Evolutionary conservation across 2,329 filamentous ascomycete genomes (phyloP).

Genomic region (Fusarium concolor): DNA sequence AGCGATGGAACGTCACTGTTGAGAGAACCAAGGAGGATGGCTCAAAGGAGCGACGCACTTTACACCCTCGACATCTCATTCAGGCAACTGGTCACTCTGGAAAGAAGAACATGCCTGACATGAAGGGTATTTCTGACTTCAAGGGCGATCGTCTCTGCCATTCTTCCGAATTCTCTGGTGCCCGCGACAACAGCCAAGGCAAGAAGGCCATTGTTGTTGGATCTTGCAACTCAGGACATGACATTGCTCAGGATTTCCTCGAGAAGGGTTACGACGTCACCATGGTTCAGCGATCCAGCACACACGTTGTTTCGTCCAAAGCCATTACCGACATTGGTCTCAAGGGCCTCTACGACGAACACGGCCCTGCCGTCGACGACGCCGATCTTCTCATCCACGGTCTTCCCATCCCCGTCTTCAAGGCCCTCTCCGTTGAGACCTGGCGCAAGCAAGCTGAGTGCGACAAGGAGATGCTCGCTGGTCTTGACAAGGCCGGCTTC

Average conservation of each 20-base stretch:
- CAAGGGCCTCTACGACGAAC: conserved; percentile 62
- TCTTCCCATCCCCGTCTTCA: conserved; percentile 69
- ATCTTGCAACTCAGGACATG: conserved; percentile 75
- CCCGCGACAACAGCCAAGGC: conserved; percentile 57
- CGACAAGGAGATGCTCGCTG: conserved; percentile 55
- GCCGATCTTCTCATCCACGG: conserved; percentile 71
- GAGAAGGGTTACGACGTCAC: conserved; percentile 76
- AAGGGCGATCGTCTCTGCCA: conserved; percentile 70
- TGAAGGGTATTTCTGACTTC: conserved; percentile 69
- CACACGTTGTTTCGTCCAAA: conserved; percentile 70
- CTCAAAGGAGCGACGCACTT: conserved; percentile 61
- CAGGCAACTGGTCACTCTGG: conserved; percentile 77
- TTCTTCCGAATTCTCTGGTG: conserved; percentile 69
- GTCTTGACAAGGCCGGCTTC: conserved; percentile 69
- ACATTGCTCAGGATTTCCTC: conserved; percentile 75
- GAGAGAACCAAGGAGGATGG: conserved; percentile 62
- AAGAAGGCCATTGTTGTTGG: conserved; percentile 75
- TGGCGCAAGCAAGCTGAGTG: conserved; percentile 49
- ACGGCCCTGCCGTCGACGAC: conserved; percentile 71
- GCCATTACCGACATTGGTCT: conserved; percentile 65
- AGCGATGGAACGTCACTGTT: conserved; percentile 67
- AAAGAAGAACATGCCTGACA: conserved; percentile 69
- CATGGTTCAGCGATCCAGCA: conserved; percentile 75
- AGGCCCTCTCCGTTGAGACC: conserved; percentile 64
- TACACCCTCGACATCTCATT: conserved; percentile 72